These are phyloP conservation scores for Pseudomassariella vexata DNA, from an alignment of 2,329 filamentous ascomycete species.

Conservation along the genomic window DNA sequence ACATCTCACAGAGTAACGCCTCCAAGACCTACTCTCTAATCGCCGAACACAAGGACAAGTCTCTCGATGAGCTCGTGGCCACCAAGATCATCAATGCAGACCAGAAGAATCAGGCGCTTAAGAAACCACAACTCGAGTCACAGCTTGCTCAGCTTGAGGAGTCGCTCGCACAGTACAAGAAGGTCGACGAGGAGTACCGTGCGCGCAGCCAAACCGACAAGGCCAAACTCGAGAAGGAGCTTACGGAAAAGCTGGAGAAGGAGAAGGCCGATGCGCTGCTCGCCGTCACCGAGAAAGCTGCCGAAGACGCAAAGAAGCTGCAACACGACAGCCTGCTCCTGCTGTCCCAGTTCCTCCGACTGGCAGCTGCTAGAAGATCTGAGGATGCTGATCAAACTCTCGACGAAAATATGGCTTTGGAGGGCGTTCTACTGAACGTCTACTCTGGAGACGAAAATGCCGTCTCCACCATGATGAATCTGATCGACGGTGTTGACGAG, in stretches of 20 bases:
- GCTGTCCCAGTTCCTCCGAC: slow-evolving; percentile 73
- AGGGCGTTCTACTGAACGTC: slow-evolving; percentile 71
- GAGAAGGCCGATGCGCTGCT: slow-evolving; percentile 47
- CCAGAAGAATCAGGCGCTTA: slow-evolving; percentile 70
- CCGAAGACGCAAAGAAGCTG: slow-evolving; percentile 46
- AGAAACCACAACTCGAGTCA: slow-evolving; percentile 67
- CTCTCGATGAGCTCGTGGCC: slow-evolving; percentile 67
- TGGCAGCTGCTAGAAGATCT: slow-evolving; percentile 69
- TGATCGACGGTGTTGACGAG: slow-evolving; percentile 68
- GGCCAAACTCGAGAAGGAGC: slow-evolving; percentile 52
- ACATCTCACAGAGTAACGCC: slow-evolving; percentile 51
- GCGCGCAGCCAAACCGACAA: slow-evolving; percentile 52
- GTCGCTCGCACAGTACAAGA: slow-evolving; percentile 68
- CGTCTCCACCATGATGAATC: slow-evolving; percentile 68
- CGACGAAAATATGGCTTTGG: slow-evolving; percentile 75
- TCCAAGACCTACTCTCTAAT: slow-evolving; percentile 67
- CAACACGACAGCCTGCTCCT: slow-evolving; percentile 62
- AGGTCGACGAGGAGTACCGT: slow-evolving; percentile 68
- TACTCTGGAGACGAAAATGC: slow-evolving; percentile 74
- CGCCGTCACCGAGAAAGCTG: slow-evolving; percentile 49
- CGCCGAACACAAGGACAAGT: slow-evolving; percentile 62
- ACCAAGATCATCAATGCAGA: slow-evolving; percentile 73
- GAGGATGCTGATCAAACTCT: slow-evolving; percentile 59
- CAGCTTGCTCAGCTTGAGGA: slow-evolving; percentile 68
- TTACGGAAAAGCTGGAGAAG: slow-evolving; percentile 46